Evolutionary conservation across 2,329 filamentous ascomycete genomes (phyloP).

Genomic region (Aureobasidium melanogenum): DNA sequence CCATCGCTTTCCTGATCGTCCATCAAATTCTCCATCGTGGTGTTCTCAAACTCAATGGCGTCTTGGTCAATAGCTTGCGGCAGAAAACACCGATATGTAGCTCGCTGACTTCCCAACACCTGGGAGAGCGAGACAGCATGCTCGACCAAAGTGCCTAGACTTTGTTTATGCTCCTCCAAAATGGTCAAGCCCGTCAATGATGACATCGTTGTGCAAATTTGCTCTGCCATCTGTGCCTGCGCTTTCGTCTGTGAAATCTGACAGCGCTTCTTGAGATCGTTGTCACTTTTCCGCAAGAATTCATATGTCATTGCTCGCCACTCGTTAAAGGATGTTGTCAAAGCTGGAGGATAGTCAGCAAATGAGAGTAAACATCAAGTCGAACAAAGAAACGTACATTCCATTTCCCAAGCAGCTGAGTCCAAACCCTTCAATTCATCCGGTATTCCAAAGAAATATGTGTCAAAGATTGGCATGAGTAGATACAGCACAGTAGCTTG

Average conservation of each 20-base stretch:
- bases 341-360: neutral
- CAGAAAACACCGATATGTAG: constrained; percentile 24
- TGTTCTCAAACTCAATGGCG: constrained; percentile 46
- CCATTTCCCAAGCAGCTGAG: neutral
- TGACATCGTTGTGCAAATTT: constrained; percentile 20
- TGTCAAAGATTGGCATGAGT: constrained; percentile 54
- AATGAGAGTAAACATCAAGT: neutral
- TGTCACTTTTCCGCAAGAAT: constrained; percentile 41
- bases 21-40: constrained; percentile 55
- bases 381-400: neutral
- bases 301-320: constrained; percentile 59
- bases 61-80: constrained; percentile 28
- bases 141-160: constrained; percentile 22
- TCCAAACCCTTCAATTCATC: constrained; percentile 26
- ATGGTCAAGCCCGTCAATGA: constrained; percentile 20
- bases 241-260: constrained; percentile 17
- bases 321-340: constrained; percentile 48
- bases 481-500: constrained; percentile 54
- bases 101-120: constrained; percentile 23
- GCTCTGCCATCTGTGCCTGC: constrained; percentile 18
- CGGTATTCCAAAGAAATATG: constrained; percentile 56
- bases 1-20: constrained; percentile 44
- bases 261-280: constrained; percentile 4
- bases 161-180: constrained; percentile 15
- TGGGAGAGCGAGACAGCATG: constrained; percentile 22